Percentiles rank a stretch among this genome's conserved stretches.
Evolutionary conservation across 2,329 filamentous ascomycete species (phyloP).

Genomic region (Daldinia eschscholtzii): DNA sequence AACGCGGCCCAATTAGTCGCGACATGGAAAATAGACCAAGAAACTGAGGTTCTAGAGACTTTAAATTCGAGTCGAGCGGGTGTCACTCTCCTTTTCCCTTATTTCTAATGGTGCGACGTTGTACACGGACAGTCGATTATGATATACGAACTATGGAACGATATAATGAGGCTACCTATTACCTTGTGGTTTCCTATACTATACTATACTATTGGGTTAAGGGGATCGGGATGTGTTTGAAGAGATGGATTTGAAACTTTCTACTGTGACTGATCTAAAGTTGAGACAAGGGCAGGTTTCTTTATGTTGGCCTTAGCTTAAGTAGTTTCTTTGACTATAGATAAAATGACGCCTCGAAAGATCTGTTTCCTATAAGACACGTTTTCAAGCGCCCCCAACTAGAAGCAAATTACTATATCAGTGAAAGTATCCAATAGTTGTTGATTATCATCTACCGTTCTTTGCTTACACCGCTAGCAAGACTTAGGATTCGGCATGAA

Average conservation of each 20-base stretch:
- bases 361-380: neutral
- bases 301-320: neutral
- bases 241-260: neutral
- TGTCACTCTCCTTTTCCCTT: too few relatives aligned
- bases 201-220: neutral
- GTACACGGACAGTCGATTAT: neutral
- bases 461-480: neutral
- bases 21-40: conserved; percentile 1
- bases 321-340: neutral
- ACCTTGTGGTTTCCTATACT: neutral
- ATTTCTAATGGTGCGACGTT: too few relatives aligned
- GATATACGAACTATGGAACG: neutral
- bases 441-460: too few relatives aligned
- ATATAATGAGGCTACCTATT: neutral
- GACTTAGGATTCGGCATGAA: conserved; percentile 1
- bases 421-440: neutral
- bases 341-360: neutral
- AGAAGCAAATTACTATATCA: neutral
- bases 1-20: conserved; percentile 6
- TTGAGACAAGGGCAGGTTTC: neutral
- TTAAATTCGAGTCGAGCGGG: too few relatives aligned
- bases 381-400: neutral
- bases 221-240: neutral
- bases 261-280: neutral
- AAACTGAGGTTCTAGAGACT: neutral